These are phyloP conservation scores for Thermochaetoides dissita DNA, from an alignment of 2,329 filamentous ascomycete genomes.

Conservation along the genomic window DNA sequence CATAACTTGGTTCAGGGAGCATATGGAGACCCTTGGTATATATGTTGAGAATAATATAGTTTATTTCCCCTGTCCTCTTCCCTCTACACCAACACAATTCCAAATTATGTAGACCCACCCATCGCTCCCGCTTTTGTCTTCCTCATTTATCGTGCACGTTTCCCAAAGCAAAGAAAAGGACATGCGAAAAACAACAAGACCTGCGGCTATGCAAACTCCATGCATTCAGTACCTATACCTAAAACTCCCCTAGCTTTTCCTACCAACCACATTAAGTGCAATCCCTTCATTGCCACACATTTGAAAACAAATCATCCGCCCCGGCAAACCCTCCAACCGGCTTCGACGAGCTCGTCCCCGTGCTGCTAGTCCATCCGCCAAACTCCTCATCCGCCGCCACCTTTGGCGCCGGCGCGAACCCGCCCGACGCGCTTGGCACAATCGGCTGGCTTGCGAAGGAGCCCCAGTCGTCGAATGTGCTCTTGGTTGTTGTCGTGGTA, in stretches of 20 bases:
- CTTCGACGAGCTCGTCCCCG: slow-evolving; percentile 35
- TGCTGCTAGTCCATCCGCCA: slow-evolving; percentile 79
- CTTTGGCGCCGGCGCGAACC: slow-evolving; percentile 47
- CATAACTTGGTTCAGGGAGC: too few species aligned
- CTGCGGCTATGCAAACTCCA: too few species aligned
- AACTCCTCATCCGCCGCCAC: slow-evolving; percentile 89
- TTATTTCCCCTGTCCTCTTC: too few species aligned
- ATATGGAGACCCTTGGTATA: too few species aligned
- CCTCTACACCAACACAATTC: too few species aligned
- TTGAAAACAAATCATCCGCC: slow-evolving; percentile 81
- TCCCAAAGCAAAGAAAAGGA: too few species aligned
- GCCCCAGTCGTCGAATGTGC: slow-evolving; percentile 51
- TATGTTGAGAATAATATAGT: too few species aligned
- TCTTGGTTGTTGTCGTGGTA: slow-evolving; percentile 13
- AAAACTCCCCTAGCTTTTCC: neutral
- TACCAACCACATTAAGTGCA: neutral
- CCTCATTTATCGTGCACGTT: neutral
- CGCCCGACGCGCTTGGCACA: slow-evolving; percentile 48
- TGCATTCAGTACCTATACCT: neutral
- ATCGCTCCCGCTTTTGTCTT: neutral
- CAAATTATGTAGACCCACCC: too few species aligned
- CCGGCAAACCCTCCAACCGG: slow-evolving; percentile 47
- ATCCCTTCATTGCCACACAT: slow-evolving; percentile 66
- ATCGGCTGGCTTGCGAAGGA: slow-evolving; percentile 43
- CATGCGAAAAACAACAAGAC: too few species aligned